Conservation (phyloP, 2,329 filamentous ascomycete species). For the Venturia pyrina region DNA sequence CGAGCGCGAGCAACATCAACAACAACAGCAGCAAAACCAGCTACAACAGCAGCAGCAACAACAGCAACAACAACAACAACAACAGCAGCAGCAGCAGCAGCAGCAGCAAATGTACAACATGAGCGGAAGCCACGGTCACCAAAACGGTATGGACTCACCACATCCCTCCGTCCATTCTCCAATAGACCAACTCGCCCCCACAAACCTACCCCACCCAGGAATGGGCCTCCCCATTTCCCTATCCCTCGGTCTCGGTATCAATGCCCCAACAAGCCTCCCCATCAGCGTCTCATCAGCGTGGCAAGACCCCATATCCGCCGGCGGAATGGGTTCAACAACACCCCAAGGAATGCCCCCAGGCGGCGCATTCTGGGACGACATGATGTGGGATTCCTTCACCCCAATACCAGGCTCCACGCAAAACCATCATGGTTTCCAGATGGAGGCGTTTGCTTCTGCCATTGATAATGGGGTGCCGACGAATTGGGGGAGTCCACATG, state of each 20-base stretch:
- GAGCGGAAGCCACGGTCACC: not conserved
- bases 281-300: slow-evolving; percentile 15
- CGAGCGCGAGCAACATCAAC: not conserved
- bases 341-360: not conserved
- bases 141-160: not conserved
- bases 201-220: slow-evolving; percentile 14
- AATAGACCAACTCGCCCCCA: slow-evolving; percentile 2
- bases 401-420: not conserved
- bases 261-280: slow-evolving; percentile 1
- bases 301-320: slow-evolving; percentile 18
- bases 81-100: slow-evolving; percentile 5
- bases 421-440: not conserved
- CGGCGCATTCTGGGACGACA: slow-evolving; percentile 29
- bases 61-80: slow-evolving; percentile 8
- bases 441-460: not conserved
- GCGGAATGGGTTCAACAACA: slow-evolving; percentile 21
- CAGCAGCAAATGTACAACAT: slow-evolving; percentile 2
- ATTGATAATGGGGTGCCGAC: not conserved
- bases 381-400: slow-evolving; percentile 30
- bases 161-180: slow-evolving; percentile 6
- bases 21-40: slow-evolving; percentile 13
- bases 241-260: slow-evolving; percentile 15
- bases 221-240: slow-evolving; percentile 1
- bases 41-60: slow-evolving; percentile 6
- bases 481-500: slow-evolving; percentile 4